phyloP scores from a whole-genome alignment of 148 eudicot genomes.

The Nepenthes gracilis region DNA sequence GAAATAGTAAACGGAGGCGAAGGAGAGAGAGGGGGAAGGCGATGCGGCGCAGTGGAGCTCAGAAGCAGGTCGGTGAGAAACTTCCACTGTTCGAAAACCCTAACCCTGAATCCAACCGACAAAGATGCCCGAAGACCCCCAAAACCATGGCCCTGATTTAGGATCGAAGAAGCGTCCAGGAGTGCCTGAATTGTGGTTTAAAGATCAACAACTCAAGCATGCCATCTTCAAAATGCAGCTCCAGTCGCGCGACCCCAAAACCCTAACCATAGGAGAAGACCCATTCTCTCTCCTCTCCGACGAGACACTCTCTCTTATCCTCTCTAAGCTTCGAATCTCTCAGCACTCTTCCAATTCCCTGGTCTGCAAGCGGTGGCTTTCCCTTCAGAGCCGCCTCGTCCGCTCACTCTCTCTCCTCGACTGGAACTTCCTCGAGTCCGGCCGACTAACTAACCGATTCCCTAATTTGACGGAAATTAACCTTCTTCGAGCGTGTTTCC shows the following conservation, averaged over 20 bases:
- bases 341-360: constrained; percentile 38
- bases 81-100: constrained; percentile 13
- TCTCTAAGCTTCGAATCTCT: constrained; percentile 36
- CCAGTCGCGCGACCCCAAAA: constrained; percentile 20
- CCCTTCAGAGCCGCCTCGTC: constrained; percentile 40
- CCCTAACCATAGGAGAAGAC: constrained; percentile 28
- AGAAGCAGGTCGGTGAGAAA: constrained; percentile 9
- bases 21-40: constrained; percentile 1
- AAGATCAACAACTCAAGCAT: constrained; percentile 38
- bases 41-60: constrained; percentile 1
- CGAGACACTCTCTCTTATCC: constrained; percentile 31
- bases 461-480: constrained; percentile 48
- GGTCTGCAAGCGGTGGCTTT: constrained; percentile 67
- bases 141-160: constrained; percentile 15
- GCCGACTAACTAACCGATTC: constrained; percentile 47
- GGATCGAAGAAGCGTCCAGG: constrained; percentile 21
- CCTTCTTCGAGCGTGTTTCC: constrained; percentile 44
- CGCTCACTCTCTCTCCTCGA: constrained; percentile 34
- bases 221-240: constrained; percentile 39
- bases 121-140: constrained; percentile 19
- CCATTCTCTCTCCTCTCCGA: constrained; percentile 39
- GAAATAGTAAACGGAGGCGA: constrained; percentile 9
- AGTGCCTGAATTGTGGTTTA: constrained; percentile 40
- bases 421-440: constrained; percentile 77
- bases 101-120: constrained; percentile 10